A percentile compares a stretch with the other conserved stretches of the same genome.
These are phyloP conservation scores for Rauvolfia tetraphylla DNA, from an alignment of 257 asterid genomes.

Conservation along the genomic window DNA sequence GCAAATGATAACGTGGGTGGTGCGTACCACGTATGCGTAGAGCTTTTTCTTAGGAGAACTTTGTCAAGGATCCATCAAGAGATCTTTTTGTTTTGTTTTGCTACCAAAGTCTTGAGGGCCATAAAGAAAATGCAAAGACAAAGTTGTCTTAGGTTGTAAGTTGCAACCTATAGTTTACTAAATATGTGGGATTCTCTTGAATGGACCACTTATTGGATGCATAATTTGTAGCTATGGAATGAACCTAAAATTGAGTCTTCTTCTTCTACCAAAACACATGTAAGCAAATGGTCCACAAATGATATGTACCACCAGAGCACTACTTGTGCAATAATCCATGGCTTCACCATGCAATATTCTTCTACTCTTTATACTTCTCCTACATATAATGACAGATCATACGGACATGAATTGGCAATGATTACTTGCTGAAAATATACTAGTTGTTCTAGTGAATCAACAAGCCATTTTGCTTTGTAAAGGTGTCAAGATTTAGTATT, in stretches of 20 bases:
- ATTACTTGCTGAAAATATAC: slow-evolving; percentile 13
- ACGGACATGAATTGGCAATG: slow-evolving; percentile 20
- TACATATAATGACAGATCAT: slow-evolving; percentile 9
- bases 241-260: neutral
- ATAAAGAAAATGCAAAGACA: neutral
- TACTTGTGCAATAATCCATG: slow-evolving; percentile 10
- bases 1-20: neutral
- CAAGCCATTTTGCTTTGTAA: neutral
- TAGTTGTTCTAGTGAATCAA: neutral
- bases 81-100: slow-evolving; percentile 8
- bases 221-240: slow-evolving; percentile 2
- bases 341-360: neutral
- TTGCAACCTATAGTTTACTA: slow-evolving; percentile 4
- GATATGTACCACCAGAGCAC: slow-evolving; percentile 22
- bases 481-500: neutral
- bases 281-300: slow-evolving; percentile 19
- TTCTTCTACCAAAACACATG: slow-evolving; percentile 5
- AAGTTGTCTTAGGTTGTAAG: slow-evolving; percentile 4
- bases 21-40: neutral
- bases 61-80: neutral
- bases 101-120: neutral
- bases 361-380: neutral
- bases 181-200: neutral
- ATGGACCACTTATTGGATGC: slow-evolving; percentile 20
- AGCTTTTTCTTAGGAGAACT: neutral